Base-by-base conservation (phyloP, 169 alveolate genomes). In the Toxoplasma gondii region DNA sequence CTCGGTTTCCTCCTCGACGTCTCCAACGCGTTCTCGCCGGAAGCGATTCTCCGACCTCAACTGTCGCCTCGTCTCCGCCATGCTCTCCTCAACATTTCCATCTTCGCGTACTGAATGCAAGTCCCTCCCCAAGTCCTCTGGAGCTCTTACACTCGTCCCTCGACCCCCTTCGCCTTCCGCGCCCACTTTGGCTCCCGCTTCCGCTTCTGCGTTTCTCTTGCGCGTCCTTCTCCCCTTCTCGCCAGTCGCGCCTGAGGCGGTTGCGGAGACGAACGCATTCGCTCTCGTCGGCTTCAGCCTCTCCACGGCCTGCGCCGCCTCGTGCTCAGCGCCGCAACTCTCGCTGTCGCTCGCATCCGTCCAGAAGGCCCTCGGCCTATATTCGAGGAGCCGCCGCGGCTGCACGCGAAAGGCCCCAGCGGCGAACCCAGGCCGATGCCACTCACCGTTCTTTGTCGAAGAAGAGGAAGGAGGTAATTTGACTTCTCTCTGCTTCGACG, bases 341-440 rank as follows among this genome's bases (percentile, higher is more conserved):
- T 64, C 74, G 74, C 74, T 27, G 34, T 64, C 74, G 29, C 74
- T 64, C 34, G 74, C 74, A 31, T 64, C 74, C 1, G 34, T 64
- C 74, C 74, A 64, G 74, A 64, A 64, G 4, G 74, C 74, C 74
- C 74, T 16, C 74, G 74, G 74, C 74, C 74, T 16, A 64, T 22
- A 64, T 27, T 64, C 74, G n/a, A 64, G 74, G 74, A 64, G 74
- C 34, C 74, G 74, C 74, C 74, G 74, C 74, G 74, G 74, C 74
- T 64, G 74, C 74, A 64, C n/a, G 74, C 74, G 74, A 31, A 64
- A 16, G 31, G 74, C 74, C 31, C 34, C 74, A 16, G 74, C 74
- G 5, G 5, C 74, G 74, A 64, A 64, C n/a, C 74, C 74, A 22
- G 74, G 74, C n/a, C 74, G 74, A 1, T 27, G 24, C 34, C 24